A percentile compares a stretch with the other conserved stretches of the same genome.
Evolutionary conservation across 148 eudicot species (phyloP).

Genomic region (Cornus florida): DNA sequence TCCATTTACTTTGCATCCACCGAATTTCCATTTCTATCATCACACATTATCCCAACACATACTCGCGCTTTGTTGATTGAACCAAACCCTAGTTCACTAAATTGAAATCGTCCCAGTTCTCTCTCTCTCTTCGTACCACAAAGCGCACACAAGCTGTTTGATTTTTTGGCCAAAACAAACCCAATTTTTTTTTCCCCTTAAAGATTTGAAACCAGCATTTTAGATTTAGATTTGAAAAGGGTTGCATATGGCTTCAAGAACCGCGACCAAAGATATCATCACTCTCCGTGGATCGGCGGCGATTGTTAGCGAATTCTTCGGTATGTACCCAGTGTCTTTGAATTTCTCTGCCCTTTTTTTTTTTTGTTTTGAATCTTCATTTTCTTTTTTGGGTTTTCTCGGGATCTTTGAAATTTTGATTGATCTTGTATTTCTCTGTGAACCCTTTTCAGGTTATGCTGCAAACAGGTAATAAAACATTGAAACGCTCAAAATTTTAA

Average conservation of each 20-base stretch:
- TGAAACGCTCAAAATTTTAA: not conserved
- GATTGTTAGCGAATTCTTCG: conserved; percentile 89
- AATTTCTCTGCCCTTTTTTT: not conserved
- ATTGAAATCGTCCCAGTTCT: not conserved
- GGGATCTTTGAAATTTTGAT: not conserved
- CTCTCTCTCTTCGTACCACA: not conserved
- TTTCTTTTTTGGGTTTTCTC: not conserved
- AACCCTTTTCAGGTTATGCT: conserved; percentile 74
- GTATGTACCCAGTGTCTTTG: conserved; percentile 28
- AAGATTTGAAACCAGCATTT: not conserved
- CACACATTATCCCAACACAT: not conserved
- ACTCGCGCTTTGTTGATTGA: not conserved
- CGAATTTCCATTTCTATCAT: not conserved
- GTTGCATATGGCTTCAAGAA: conserved; percentile 71
- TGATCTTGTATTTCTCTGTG: conserved; percentile 8
- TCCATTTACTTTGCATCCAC: not conserved
- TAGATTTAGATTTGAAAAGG: not conserved
- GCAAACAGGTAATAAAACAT: conserved; percentile 68
- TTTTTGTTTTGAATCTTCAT: not conserved
- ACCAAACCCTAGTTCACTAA: not conserved
- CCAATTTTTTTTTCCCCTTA: not conserved
- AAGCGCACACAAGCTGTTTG: not conserved
- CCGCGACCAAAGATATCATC: conserved; percentile 82
- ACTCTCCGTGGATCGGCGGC: conserved; percentile 97
- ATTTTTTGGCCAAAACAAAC: not conserved